A percentile compares a stretch with the other conserved stretches of the same genome.
phyloP scores from a whole-genome alignment of 225 moss, liverwort and hornwort genomes.

The Pleurozium schreberi region DNA sequence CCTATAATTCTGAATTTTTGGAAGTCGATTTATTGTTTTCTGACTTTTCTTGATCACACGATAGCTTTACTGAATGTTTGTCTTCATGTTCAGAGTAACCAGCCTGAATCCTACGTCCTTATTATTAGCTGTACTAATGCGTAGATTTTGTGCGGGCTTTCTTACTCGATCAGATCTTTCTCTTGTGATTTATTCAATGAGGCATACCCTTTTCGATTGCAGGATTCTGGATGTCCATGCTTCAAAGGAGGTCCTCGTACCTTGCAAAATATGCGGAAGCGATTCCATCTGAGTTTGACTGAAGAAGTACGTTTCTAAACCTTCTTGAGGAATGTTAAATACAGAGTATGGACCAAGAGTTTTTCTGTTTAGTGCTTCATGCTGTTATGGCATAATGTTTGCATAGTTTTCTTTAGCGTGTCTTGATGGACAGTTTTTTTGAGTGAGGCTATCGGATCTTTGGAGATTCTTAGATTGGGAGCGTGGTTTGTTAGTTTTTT shows the following conservation, averaged over 20 bases:
- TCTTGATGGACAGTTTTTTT: not conserved
- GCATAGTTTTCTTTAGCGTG: not conserved
- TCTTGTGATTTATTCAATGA: not conserved
- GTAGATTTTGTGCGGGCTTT: not conserved
- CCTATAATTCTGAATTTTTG: not conserved
- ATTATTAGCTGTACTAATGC: not conserved
- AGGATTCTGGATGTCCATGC: slow-evolving; percentile 99
- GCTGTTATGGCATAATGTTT: not conserved
- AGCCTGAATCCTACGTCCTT: not conserved
- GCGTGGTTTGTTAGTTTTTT: not conserved
- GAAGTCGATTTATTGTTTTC: not conserved
- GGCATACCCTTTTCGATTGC: not conserved
- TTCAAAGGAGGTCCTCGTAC: slow-evolving; percentile 95
- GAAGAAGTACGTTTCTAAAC: slow-evolving; percentile 58
- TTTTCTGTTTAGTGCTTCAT: not conserved
- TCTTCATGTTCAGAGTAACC: not conserved
- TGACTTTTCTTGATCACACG: not conserved
- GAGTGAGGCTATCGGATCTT: not conserved
- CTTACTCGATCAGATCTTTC: not conserved
- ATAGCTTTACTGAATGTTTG: not conserved
- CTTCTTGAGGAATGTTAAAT: not conserved
- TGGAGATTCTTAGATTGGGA: not conserved
- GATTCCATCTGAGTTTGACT: slow-evolving; percentile 95
- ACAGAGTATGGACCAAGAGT: not conserved
- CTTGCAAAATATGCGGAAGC: slow-evolving; percentile 87